Percentiles rank a stretch among this genome's conserved stretches.
phyloP scores from a whole-genome alignment of 2,329 filamentous ascomycete species.

The Penicillium sp. region DNA sequence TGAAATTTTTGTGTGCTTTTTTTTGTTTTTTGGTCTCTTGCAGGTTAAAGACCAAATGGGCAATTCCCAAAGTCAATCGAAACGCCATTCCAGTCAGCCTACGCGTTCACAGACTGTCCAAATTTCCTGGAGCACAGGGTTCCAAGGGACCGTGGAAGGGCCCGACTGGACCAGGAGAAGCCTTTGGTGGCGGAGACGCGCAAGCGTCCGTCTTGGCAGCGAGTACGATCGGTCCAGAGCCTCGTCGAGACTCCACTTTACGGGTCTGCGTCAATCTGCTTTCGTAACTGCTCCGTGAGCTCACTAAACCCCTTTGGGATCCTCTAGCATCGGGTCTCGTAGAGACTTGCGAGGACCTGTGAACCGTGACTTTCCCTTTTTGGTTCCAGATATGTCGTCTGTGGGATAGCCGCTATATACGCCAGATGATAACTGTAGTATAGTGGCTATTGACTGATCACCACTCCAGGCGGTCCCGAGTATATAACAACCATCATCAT shows the following conservation, averaged over 20 bases:
- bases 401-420: no score
- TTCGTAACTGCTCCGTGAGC: neutral
- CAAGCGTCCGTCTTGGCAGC: constrained; percentile 36
- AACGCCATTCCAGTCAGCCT: neutral
- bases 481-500: no score
- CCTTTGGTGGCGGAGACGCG: constrained; percentile 28
- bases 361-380: neutral
- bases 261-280: neutral
- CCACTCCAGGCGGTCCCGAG: no score
- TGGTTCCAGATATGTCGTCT: neutral
- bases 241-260: constrained; percentile 13
- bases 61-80: no score
- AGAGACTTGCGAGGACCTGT: neutral
- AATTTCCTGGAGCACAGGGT: constrained; percentile 1
- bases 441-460: no score
- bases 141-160: neutral
- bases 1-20: no score
- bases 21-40: no score
- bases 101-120: constrained; percentile 15
- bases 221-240: constrained; percentile 27
- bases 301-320: constrained; percentile 19
- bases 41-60: no score
- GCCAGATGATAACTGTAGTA: no score
- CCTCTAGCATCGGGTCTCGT: constrained; percentile 1
- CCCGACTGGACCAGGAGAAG: constrained; percentile 4